Percentiles rank a stretch among this genome's conserved stretches.
These are phyloP conservation scores for Fusarium sp. DNA, from an alignment of 2,329 filamentous ascomycete genomes.

Conservation along the genomic window DNA sequence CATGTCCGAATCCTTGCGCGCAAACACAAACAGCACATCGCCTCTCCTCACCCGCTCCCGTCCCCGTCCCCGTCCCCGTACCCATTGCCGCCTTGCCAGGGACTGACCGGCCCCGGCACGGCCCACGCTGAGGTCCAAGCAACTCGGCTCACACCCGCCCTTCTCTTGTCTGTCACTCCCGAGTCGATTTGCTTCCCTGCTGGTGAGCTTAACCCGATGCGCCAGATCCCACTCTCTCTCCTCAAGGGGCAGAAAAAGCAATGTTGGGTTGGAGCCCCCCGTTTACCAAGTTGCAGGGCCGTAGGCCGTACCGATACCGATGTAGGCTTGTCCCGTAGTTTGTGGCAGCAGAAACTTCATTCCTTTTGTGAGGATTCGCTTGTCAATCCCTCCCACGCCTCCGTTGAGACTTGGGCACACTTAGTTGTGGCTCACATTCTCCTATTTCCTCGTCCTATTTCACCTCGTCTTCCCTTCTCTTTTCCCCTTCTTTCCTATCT, in stretches of 20 bases:
- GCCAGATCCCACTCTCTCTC: constrained; percentile 43
- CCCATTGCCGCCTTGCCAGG: constrained; percentile 23
- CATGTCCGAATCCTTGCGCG: constrained; percentile 19
- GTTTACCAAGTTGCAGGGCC: constrained; percentile 38
- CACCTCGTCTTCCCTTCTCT: constrained; percentile 6
- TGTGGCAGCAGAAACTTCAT: constrained; percentile 40
- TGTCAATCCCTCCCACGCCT: constrained; percentile 37
- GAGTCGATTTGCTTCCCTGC: constrained; percentile 21
- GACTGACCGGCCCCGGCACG: constrained; percentile 42
- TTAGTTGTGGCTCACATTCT: constrained; percentile 38
- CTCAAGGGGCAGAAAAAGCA: constrained; percentile 45
- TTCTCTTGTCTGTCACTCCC: constrained; percentile 29
- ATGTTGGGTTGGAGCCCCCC: constrained; percentile 35
- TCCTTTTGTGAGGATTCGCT: constrained; percentile 44
- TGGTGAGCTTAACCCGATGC: constrained; percentile 42
- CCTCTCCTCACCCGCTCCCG: constrained; percentile 40
- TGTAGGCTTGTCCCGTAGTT: constrained; percentile 37
- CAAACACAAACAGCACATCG: constrained; percentile 30
- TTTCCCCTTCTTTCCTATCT: constrained; percentile 1
- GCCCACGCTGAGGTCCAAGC: constrained; percentile 35
- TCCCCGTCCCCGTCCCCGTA: constrained; percentile 21
- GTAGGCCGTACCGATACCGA: constrained; percentile 15
- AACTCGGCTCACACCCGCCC: constrained; percentile 34
- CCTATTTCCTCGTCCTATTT: constrained; percentile 13
- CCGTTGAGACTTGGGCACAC: constrained; percentile 31